Evolutionary conservation across 2,329 filamentous ascomycete species (phyloP).

Genomic region (Coniochaeta hoffmannii): DNA sequence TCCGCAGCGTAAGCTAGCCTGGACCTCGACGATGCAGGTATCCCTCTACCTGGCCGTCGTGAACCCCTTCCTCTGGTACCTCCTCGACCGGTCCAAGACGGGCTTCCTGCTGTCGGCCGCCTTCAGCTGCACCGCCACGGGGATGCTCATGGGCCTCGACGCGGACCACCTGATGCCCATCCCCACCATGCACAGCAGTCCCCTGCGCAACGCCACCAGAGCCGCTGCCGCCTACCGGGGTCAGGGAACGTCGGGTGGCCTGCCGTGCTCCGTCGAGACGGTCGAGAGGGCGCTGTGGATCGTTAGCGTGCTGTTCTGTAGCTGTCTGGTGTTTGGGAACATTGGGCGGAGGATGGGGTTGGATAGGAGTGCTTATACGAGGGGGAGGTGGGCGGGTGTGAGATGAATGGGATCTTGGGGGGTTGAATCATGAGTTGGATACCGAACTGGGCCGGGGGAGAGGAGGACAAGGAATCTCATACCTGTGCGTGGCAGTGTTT

Average conservation of each 20-base stretch:
- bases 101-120: slow-evolving; percentile 73
- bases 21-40: slow-evolving; percentile 91
- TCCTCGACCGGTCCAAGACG: slow-evolving; percentile 82
- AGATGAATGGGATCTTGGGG: slow-evolving; percentile 13
- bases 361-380: slow-evolving; percentile 31
- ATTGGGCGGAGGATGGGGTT: slow-evolving; percentile 76
- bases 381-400: slow-evolving; percentile 38
- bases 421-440: no score
- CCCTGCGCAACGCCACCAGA: slow-evolving; percentile 18
- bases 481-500: no score
- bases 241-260: background rate
- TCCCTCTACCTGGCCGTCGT: slow-evolving; percentile 82
- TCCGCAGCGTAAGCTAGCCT: slow-evolving; percentile 66
- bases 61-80: slow-evolving; percentile 92
- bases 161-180: slow-evolving; percentile 72
- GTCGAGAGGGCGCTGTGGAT: slow-evolving; percentile 80
- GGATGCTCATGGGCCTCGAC: slow-evolving; percentile 65
- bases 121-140: slow-evolving; percentile 68
- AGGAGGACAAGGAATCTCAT: no score
- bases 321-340: slow-evolving; percentile 92
- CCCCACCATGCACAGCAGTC: slow-evolving; percentile 38
- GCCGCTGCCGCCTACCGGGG: background rate
- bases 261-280: slow-evolving; percentile 36
- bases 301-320: slow-evolving; percentile 88
- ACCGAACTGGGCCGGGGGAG: no score